Base-by-base conservation (phyloP, 169 alveolate species). In the Fabrea salina region DNA sequence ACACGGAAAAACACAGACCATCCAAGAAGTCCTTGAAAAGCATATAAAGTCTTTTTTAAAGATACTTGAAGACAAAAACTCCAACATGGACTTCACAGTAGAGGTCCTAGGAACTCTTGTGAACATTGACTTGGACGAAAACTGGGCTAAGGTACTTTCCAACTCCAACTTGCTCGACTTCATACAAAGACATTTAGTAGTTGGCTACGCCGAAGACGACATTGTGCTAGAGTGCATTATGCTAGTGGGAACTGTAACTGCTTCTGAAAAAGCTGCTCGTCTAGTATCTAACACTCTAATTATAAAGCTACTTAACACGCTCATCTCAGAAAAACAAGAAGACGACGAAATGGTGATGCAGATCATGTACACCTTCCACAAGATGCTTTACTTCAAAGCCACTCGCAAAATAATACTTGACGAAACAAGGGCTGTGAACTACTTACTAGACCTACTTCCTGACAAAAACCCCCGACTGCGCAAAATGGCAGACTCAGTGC, bases 311-410 rank as follows among this genome's bases (percentile, higher is more conserved):
- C 83, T 91, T 53, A 75, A 87, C 51, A 79, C 30, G 16, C 79
- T 91, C 4, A 82, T 89, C 43, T 70, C 84, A 4, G 92, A 89
- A 66, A 93, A 93, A 79, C 88, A 80, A 75, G 97, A 93, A 74
- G 95, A 91, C 79, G 93, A 91, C 71, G 94, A 89, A 59, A 89
- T 93, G 86, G 93, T 93, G 4, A 82, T 85, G 66, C 83, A 91
- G 61, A 89, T 85, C 56, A 66, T 93, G 54, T 86, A 74, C 67
- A 83, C 94, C 22, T 85, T 91, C 64, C 85, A 89, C 79, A 89
- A 89, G 84, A 79, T 93, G 76, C 74, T 93, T 32, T 84, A 87
- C 59, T 88, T 83, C 80, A 86, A 92, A 79, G 86, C 85, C 19
- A 91, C 94, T 35, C 82, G 92, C 27, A 82, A 86, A 78, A 66